Evolutionary conservation across 768 basidiomycete genomes (phyloP), one percentile per base, ranked within the genome.

Genomic region (Pleurotus citrinopileatus): DNA sequence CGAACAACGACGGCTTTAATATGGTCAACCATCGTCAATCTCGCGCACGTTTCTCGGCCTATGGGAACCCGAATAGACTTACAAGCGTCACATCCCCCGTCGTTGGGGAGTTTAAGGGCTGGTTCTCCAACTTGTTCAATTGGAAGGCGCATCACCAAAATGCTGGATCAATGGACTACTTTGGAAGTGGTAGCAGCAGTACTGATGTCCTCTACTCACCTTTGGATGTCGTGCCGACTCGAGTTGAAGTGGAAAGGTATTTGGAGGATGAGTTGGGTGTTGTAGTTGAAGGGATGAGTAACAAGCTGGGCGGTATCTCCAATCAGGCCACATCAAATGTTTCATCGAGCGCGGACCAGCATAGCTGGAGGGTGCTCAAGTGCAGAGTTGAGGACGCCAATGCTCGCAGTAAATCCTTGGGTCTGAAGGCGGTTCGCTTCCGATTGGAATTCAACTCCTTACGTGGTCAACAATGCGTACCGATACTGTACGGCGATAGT

Each of bases 101-200:
- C 8, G 86, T 89, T 12, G 86, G 86, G 54, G 90, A 91, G 67
- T 84, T 91, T 70, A 89, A 88, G 65, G 89, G 88, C 28, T 97
- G 95, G 95, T 95, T 98, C 70, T 91, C 92, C 19, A 96, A 90
- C 60, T 74, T 98, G 26, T 98, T 98, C 76, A 90, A 86, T 68
- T 97, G 93, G 90, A 94, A 90, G 64, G 29, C 55, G 13, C 15
- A 38, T 17, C 75, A 78, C 27, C 48, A 28, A 4, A 81, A 83
- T 52, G 70, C 76, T 20, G 40, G 52, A 76, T 62, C 70, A 63
- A 66, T 70, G 56, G 60, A 12, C 67, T 66, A 54, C 66, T 62
- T 44, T 65, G 73, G 51, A 34, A 57, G 59, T 22, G 57, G 60
- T 10, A 17, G 27, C 17, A 27, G 19, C 27, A 23, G 38, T 17